Evolutionary conservation across 768 basidiomycete genomes (phyloP), one percentile per base, ranked within the genome.

Genomic region (Imleria badia): DNA sequence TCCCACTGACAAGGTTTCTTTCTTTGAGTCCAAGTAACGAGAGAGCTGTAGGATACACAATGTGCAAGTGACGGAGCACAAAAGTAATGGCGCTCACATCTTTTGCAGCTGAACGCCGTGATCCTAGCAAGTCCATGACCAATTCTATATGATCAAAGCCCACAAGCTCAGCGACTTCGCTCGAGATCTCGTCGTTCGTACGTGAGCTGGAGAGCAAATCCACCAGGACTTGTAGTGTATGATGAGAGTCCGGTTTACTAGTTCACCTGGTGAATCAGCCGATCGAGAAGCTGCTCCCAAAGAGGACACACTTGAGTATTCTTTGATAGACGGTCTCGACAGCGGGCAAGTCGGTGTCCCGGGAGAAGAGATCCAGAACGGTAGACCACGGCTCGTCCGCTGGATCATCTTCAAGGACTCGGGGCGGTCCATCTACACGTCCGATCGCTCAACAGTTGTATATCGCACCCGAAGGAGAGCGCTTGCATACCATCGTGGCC

Each of bases 71-170:
- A 35, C 13, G 9, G 3, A 38, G 17, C 22, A 45, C 13, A 8
- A 5, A 34, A 47, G 30, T 1, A 22, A 41, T 30, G 9, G 31
- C 20, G 36, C 75, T 60, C 59, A 88, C 89, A 68, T 85, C 75
- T 60, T 75, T 60, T 29, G 71, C 75, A 31, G 87, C 65, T 1
- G 69, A 65, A 8, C 60, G 56, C 20, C 94, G 83, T 30, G 83
- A 76, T 17, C 75, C 66, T 2, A 97, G 69, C 26, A 97, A 78
- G 39, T 89, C 81, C 72, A 81, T 81, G 9, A 88, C 83, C 33
- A 94, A 73, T 26, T 91, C 91, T 45, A 98, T 83, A 17, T 87
- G 81, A 46, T 96, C 90, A 66, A 86, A 91, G 3, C 94, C 96
- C 44, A 95, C 68, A 11, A 91, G 73, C 55, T 97, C 94, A 9